Evolutionary conservation across 108 stramenopile genomes (phyloP).

Genomic region (Skeletonema tropicum): DNA sequence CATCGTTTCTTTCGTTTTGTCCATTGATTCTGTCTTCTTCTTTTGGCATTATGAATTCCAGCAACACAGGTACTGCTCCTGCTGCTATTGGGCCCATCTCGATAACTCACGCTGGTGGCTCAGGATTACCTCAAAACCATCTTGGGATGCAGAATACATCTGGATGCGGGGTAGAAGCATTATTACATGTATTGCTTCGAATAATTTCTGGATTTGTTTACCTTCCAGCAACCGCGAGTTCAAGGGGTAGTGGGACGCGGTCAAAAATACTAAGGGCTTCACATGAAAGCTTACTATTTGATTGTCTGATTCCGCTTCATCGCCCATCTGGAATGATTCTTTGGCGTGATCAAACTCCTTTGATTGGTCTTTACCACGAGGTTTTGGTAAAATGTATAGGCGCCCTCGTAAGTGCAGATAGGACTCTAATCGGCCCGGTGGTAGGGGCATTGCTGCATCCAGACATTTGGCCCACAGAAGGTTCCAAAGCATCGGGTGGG

Average conservation of each 20-base stretch:
- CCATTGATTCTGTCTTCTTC: constrained; percentile 22
- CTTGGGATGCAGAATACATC: constrained; percentile 71
- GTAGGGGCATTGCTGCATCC: constrained; percentile 64
- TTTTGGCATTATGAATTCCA: background rate
- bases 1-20: constrained; percentile 38
- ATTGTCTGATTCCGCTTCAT: constrained; percentile 79
- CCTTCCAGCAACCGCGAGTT: background rate
- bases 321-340: constrained; percentile 79
- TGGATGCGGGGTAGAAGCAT: constrained; percentile 61
- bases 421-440: constrained; percentile 45
- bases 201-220: constrained; percentile 58
- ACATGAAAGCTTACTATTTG: constrained; percentile 58
- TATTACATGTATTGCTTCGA: constrained; percentile 57
- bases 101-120: constrained; percentile 19
- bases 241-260: background rate
- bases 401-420: constrained; percentile 44
- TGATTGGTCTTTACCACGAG: constrained; percentile 83
- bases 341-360: constrained; percentile 84
- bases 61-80: background rate
- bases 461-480: constrained; percentile 70
- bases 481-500: constrained; percentile 6
- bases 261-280: constrained; percentile 30
- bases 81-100: constrained; percentile 25
- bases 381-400: constrained; percentile 74
- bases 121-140: constrained; percentile 27